phyloP scores from a whole-genome alignment of 2,329 filamentous ascomycete genomes.

The Aureobasidium sp. region DNA sequence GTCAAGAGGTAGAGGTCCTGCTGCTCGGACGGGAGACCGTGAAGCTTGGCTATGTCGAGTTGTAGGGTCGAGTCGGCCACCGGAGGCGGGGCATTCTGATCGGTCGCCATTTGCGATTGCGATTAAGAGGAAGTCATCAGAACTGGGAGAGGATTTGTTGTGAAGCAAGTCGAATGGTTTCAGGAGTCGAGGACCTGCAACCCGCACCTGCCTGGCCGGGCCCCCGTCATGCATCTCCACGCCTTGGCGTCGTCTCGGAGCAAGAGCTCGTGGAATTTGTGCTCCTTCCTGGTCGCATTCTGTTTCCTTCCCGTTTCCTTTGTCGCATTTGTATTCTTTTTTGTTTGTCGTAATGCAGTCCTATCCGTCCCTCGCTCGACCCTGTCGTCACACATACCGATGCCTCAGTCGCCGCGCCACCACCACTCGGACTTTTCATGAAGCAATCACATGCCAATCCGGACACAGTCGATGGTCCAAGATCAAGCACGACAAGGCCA shows the following conservation, averaged over 20 bases:
- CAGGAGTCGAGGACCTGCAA: not conserved
- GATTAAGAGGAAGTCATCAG: not conserved
- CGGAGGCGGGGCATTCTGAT: constrained; percentile 10
- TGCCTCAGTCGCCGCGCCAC: constrained; percentile 13
- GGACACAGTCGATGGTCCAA: constrained; percentile 95
- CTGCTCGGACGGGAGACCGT: constrained; percentile 84
- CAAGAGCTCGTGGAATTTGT: not conserved
- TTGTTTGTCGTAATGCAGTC: constrained; percentile 5
- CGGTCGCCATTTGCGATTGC: constrained; percentile 6
- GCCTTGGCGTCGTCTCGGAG: not conserved
- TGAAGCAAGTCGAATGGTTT: not conserved
- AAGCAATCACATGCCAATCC: constrained; percentile 32
- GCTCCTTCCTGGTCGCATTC: not conserved
- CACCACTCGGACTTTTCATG: constrained; percentile 15
- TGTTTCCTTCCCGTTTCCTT: not conserved
- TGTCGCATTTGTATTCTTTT: not conserved
- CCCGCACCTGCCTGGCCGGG: not conserved
- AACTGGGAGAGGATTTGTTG: not conserved
- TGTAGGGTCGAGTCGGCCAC: constrained; percentile 35
- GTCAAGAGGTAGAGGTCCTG: constrained; percentile 91
- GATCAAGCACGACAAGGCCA: constrained; percentile 91
- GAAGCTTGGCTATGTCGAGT: constrained; percentile 84
- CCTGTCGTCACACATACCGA: not conserved
- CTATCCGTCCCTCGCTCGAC: not conserved
- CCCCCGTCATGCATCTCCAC: constrained; percentile 1